Conservation (phyloP, 495 filamentous ascomycete genomes). For the Hypoxylon lienhwacheense region DNA sequence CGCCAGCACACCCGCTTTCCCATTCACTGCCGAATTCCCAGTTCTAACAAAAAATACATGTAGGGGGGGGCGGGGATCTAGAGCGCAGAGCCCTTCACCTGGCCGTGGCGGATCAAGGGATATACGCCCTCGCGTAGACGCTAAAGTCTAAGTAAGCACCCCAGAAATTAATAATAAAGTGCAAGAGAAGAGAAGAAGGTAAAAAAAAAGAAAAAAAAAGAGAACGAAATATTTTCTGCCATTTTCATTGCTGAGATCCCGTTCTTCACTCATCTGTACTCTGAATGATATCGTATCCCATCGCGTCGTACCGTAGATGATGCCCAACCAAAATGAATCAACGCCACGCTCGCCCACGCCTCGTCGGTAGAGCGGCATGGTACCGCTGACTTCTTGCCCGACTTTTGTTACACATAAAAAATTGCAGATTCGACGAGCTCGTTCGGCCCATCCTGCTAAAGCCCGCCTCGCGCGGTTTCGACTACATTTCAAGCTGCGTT, state of each 20-base stretch:
- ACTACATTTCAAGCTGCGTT: conserved; percentile 3
- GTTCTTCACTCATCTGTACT: conserved; percentile 30
- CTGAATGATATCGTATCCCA: conserved; percentile 32
- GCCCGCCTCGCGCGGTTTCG: conserved; percentile 7
- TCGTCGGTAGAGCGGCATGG: conserved; percentile 19
- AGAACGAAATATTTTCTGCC: conserved; percentile 17
- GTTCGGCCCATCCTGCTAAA: not conserved
- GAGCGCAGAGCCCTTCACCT: not conserved
- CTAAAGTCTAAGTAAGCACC: conserved; percentile 2
- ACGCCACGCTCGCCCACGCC: conserved; percentile 31
- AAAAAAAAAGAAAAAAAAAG: conserved; percentile 3
- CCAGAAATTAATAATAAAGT: not conserved
- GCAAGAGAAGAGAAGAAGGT: conserved; percentile 6
- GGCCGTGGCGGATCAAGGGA: conserved; percentile 6
- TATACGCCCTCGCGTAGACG: conserved; percentile 18
- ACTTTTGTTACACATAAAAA: conserved; percentile 32
- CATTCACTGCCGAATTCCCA: conserved; percentile 9
- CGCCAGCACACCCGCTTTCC: conserved; percentile 7
- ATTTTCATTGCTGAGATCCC: conserved; percentile 32
- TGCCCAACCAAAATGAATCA: conserved; percentile 32
- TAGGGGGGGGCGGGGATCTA: not conserved
- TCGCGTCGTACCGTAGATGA: conserved; percentile 34
- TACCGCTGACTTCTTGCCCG: conserved; percentile 14
- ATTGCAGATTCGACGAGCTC: conserved; percentile 14
- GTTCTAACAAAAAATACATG: conserved; percentile 25